phyloP scores from a whole-genome alignment of 2,329 filamentous ascomycete species.

The Fonsecaea pugnacius region DNA sequence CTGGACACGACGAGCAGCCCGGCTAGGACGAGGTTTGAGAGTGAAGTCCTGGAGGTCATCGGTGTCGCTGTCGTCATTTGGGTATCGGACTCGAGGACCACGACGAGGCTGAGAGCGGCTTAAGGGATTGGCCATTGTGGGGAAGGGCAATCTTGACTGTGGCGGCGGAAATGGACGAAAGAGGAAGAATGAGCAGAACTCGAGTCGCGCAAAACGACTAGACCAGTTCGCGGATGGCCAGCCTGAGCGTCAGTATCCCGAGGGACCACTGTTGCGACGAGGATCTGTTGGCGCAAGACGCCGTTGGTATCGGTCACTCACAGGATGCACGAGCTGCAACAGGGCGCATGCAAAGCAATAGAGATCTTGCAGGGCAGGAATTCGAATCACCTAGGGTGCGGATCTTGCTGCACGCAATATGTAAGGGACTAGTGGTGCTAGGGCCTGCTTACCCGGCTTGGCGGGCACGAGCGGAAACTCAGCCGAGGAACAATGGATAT shows the following conservation, averaged over 20 bases:
- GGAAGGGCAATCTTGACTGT: not conserved
- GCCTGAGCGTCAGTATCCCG: not conserved
- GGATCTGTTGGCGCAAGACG: not conserved
- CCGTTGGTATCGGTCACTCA: not conserved
- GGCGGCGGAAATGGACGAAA: not conserved
- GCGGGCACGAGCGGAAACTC: not conserved
- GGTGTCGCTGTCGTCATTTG: constrained; percentile 20
- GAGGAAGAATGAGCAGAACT: not conserved
- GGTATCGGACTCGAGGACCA: constrained; percentile 22
- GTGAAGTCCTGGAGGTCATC: constrained; percentile 16
- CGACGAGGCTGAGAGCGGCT: constrained; percentile 21
- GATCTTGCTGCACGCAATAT: not conserved
- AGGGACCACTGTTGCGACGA: not conserved
- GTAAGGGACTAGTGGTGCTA: not conserved
- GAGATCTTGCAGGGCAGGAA: not conserved
- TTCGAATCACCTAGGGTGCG: not conserved
- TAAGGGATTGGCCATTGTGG: constrained; percentile 12
- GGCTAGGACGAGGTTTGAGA: constrained; percentile 16
- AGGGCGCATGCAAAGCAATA: not conserved
- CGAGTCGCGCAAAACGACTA: not conserved
- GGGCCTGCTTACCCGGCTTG: not conserved
- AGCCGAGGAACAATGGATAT: not conserved
- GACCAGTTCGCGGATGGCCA: not conserved
- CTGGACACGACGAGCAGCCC: constrained; percentile 25
- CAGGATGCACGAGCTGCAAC: not conserved